phyloP scores from a whole-genome alignment of 768 basidiomycete genomes.

The Podaxis carcinomalis region DNA sequence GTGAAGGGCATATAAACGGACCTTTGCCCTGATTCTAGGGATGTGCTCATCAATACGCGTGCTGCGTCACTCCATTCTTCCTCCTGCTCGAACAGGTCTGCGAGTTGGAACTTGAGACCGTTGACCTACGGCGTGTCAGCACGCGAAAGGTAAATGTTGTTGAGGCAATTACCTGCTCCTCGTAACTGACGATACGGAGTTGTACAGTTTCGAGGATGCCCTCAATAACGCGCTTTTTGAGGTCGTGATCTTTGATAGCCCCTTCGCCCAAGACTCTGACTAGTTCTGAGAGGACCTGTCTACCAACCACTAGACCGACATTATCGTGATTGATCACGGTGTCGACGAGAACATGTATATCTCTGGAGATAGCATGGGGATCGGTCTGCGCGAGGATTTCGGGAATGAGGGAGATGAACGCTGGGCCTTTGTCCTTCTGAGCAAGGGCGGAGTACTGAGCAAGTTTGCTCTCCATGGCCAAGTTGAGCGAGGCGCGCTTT shows the following conservation, averaged over 20 bases:
- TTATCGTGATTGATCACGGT: constrained; percentile 79
- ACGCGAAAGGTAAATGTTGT: constrained; percentile 17
- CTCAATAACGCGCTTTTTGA: constrained; percentile 71
- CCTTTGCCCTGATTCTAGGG: constrained; percentile 87
- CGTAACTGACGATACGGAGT: constrained; percentile 83
- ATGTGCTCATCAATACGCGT: constrained; percentile 86
- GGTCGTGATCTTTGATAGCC: constrained; percentile 45
- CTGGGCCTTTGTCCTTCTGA: constrained; percentile 84
- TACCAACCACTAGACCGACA: constrained; percentile 81
- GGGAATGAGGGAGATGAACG: constrained; percentile 65
- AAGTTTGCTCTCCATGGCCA: constrained; percentile 61
- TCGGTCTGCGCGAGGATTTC: constrained; percentile 51
- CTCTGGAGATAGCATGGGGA: constrained; percentile 41
- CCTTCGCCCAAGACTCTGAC: constrained; percentile 64
- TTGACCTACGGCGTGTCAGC: constrained; percentile 55
- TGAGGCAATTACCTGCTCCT: constrained; percentile 77
- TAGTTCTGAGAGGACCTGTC: constrained; percentile 84
- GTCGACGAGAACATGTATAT: constrained; percentile 72
- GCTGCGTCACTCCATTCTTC: constrained; percentile 96
- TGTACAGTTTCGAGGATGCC: constrained; percentile 68
- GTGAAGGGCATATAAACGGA: constrained; percentile 27
- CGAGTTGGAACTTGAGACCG: constrained; percentile 80
- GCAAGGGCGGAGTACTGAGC: constrained; percentile 55
- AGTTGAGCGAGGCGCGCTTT: background rate
- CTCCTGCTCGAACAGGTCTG: constrained; percentile 81